Evolutionary conservation across 2,329 filamentous ascomycete species (phyloP), one percentile per base, ranked within the genome.

Genomic region (Fusarium humuli): DNA sequence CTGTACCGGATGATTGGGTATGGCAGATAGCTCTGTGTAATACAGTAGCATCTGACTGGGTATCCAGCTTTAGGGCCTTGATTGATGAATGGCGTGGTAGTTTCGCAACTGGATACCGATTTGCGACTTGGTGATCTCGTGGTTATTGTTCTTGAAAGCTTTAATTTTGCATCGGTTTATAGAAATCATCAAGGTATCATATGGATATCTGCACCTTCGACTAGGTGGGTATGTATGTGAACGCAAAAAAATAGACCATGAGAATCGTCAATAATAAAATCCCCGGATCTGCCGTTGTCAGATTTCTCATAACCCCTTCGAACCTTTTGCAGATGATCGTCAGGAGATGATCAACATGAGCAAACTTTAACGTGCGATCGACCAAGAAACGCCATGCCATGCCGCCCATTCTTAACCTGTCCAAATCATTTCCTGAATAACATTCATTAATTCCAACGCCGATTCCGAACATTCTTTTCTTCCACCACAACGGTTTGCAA

Each of bases 301-400:
- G 6, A 47, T 47, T 13, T 25, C 18, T 29, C n/a, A 29, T 40
- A 49, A 25, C 25, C 40, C 32, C 40, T 55, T 32, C 18, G 57
- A 37, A 22, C 40, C 53, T 37, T 46, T 14, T 47, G 14, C 30
- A 53, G 47, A 50, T 58, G 56, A 45, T 46, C 52, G 46, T 67
- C 57, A 67, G 48, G 44, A 48, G 30, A 41, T 41, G 55, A 60
- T 57, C 55, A 37, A 61, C 52, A 42, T 46, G 42, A 50, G 48
- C 49, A 62, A 42, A 49, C 32, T 42, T 50, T 49, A 46, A 46
- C 56, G 40, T 61, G 60, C 41, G 52, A 65, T 57, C 53, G 11
- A 18, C 40, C 48, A 58, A 59, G 40, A 57, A 76, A 76, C 74
- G 74, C 74, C 74, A 40, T 67, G 55, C 68, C 64, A 76, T 74